phyloP scores from a whole-genome alignment of 371 early-diverging fungal species.

The Zychaea mexicana region DNA sequence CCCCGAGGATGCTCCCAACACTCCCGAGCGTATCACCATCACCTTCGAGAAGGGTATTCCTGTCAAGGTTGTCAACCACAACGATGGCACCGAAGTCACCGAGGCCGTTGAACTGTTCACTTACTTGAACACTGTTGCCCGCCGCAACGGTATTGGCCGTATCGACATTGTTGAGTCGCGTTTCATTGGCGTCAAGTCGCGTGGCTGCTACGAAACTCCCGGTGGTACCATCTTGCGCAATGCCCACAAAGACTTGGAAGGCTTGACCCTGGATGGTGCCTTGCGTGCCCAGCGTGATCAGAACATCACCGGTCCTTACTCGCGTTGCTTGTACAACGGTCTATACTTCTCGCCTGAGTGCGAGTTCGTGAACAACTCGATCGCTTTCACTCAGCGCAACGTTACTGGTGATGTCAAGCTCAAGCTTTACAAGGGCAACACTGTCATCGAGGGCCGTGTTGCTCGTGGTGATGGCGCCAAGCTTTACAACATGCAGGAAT shows the following conservation, averaged over 20 bases:
- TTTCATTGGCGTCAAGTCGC: slow-evolving; percentile 97
- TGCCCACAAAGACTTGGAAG: slow-evolving; percentile 96
- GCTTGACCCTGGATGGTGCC: slow-evolving; percentile 93
- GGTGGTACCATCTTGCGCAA: slow-evolving; percentile 94
- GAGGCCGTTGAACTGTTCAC: slow-evolving; percentile 87
- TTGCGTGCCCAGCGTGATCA: slow-evolving; percentile 90
- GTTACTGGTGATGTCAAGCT: slow-evolving; percentile 92
- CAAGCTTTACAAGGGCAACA: slow-evolving; percentile 96
- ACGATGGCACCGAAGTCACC: slow-evolving; percentile 67
- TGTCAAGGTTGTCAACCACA: slow-evolving; percentile 83
- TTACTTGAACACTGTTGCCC: slow-evolving; percentile 93
- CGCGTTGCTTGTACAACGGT: slow-evolving; percentile 89
- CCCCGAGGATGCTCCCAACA: slow-evolving; percentile 93
- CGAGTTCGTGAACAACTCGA: slow-evolving; percentile 81
- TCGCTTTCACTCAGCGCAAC: slow-evolving; percentile 79
- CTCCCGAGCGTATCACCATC: slow-evolving; percentile 92
- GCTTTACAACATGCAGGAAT: slow-evolving; percentile 93
- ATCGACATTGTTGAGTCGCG: slow-evolving; percentile 98
- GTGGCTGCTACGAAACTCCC: slow-evolving; percentile 98
- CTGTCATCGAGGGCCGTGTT: slow-evolving; percentile 86
- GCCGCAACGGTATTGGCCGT: slow-evolving; percentile 96
- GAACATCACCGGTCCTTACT: slow-evolving; percentile 78
- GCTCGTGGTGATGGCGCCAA: slow-evolving; percentile 73
- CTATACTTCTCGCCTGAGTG: slow-evolving; percentile 96
- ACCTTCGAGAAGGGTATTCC: slow-evolving; percentile 90